Evolutionary conservation across 2,329 filamentous ascomycete species (phyloP).

Genomic region (Proliferodiscus dingleyae): DNA sequence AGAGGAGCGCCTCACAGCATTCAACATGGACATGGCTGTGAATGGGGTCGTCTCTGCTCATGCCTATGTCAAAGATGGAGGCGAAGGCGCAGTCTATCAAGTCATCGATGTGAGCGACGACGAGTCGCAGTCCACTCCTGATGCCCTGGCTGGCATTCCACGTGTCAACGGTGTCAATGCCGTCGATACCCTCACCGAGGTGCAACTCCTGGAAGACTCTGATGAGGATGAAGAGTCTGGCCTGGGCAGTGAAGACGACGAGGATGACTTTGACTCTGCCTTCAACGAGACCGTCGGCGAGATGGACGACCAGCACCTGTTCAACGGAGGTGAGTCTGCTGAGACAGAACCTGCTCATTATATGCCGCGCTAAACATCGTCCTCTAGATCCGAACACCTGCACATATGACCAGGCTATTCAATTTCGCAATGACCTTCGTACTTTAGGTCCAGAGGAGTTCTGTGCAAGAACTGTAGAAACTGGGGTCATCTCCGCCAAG

Average conservation of each 20-base stretch:
- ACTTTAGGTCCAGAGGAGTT: constrained; percentile 75
- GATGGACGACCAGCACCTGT: constrained; percentile 42
- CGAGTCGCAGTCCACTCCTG: neutral
- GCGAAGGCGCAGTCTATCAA: too few species aligned
- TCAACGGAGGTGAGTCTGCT: constrained; percentile 35
- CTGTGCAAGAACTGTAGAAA: constrained; percentile 64
- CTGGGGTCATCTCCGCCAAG: constrained; percentile 67
- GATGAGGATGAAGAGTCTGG: constrained; percentile 11
- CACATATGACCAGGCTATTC: constrained; percentile 63
- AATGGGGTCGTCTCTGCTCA: neutral
- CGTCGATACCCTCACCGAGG: constrained; percentile 1
- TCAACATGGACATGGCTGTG: neutral
- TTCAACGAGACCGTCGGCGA: constrained; percentile 43
- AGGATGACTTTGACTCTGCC: constrained; percentile 38
- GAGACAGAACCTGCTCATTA: constrained; percentile 11
- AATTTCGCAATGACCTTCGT: constrained; percentile 66
- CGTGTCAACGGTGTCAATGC: constrained; percentile 12
- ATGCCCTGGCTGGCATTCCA: constrained; percentile 1
- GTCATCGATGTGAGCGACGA: neutral
- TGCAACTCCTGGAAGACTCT: constrained; percentile 18
- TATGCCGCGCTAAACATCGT: constrained; percentile 22
- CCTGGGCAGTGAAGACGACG: constrained; percentile 17
- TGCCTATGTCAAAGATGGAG: too few species aligned
- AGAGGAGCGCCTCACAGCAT: too few species aligned
- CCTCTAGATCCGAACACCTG: constrained; percentile 37